Conservation (phyloP, 208 protist genomes). For the Leishmania aethiopica region DNA sequence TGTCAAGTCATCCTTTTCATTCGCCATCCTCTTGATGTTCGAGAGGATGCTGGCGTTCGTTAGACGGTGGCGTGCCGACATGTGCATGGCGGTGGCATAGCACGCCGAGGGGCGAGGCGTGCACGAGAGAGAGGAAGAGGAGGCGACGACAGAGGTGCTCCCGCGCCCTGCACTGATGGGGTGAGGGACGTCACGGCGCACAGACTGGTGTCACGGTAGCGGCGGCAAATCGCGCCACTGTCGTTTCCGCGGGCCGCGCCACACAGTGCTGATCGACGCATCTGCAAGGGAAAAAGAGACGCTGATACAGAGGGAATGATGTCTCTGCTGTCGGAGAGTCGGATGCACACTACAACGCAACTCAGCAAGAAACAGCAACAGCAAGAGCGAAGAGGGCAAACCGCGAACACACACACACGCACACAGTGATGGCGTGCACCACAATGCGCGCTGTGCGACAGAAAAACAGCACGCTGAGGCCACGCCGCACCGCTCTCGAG, state of each 20-base stretch:
- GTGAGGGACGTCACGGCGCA: constrained; percentile 1
- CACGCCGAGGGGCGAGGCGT: neutral
- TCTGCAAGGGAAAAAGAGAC: neutral
- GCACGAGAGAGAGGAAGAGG: neutral
- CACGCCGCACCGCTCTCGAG: neutral
- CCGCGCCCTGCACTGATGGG: neutral
- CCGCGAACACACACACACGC: neutral
- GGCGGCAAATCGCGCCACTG: constrained; percentile 5
- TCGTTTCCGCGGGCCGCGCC: neutral
- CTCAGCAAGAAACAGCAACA: neutral
- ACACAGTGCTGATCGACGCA: constrained; percentile 22
- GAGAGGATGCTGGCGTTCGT: constrained; percentile 79
- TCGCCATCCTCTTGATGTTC: constrained; percentile 63
- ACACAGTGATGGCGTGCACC: neutral
- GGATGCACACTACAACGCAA: neutral
- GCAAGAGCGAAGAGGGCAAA: neutral
- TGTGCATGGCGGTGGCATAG: constrained; percentile 4
- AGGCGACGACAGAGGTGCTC: neutral
- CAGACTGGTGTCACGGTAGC: constrained; percentile 2
- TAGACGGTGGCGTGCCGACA: constrained; percentile 41
- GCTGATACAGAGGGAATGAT: neutral
- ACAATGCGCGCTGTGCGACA: neutral
- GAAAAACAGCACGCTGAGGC: neutral
- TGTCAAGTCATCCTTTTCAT: constrained; percentile 69
- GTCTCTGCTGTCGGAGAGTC: neutral